A percentile compares a stretch with the other conserved stretches of the same genome.
phyloP scores from a whole-genome alignment of 768 basidiomycete genomes.

The Arthromyces matolae region DNA sequence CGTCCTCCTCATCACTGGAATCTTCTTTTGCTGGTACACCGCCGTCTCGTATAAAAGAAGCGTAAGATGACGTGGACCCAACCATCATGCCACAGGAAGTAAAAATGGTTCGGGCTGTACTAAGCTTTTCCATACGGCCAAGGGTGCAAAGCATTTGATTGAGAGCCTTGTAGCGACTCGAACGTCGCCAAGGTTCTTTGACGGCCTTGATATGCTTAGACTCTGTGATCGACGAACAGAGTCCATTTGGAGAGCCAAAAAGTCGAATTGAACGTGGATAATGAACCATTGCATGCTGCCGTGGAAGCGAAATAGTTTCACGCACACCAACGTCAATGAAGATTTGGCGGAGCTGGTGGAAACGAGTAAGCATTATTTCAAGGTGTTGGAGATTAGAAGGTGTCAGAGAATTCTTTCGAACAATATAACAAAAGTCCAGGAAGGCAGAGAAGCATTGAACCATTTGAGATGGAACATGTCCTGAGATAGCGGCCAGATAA shows the following conservation, averaged over 20 bases:
- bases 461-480: background rate
- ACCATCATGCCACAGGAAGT: no score
- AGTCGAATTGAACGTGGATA: background rate
- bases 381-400: no score
- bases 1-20: no score
- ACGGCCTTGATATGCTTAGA: no score
- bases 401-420: background rate
- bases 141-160: no score
- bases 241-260: constrained; percentile 9
- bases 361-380: background rate
- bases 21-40: no score
- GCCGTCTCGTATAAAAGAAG: no score
- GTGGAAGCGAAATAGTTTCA: background rate
- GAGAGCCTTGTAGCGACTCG: no score
- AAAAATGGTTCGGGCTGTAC: no score
- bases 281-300: background rate
- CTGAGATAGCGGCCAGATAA: background rate
- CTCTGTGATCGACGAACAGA: constrained; percentile 11
- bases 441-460: background rate
- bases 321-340: background rate
- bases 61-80: no score
- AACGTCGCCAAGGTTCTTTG: no score
- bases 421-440: constrained; percentile 3
- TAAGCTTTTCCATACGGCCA: no score
- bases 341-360: background rate